These are phyloP conservation scores for Sporothrix dimorphospora DNA, from an alignment of 2,329 filamentous ascomycete species.

Conservation along the genomic window DNA sequence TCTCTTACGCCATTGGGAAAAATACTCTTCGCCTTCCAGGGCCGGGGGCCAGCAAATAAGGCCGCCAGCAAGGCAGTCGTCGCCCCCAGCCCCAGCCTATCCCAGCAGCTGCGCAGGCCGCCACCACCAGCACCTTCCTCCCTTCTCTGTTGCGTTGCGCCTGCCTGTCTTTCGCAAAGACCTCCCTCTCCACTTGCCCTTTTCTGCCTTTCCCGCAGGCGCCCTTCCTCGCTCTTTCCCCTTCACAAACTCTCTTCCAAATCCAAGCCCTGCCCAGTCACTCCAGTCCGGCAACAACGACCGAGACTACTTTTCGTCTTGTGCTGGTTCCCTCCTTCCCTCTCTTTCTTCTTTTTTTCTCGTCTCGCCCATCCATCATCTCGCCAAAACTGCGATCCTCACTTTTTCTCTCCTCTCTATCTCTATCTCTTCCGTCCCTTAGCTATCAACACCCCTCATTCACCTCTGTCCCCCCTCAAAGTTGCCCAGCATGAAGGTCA, in stretches of 20 bases:
- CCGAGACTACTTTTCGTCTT: constrained; percentile 5
- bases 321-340: constrained; percentile 1
- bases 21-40: constrained; percentile 20
- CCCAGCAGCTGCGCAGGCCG: background rate
- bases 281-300: constrained; percentile 3
- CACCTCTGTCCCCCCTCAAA: background rate
- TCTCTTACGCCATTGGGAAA: constrained; percentile 22
- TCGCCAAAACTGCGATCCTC: constrained; percentile 2
- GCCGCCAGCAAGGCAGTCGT: background rate
- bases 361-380: background rate
- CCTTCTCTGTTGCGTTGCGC: constrained; percentile 12
- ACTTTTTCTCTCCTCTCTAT: constrained; percentile 7
- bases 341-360: background rate
- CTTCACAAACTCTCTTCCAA: background rate
- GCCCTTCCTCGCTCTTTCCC: constrained; percentile 5
- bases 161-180: background rate
- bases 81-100: background rate
- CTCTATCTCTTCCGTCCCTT: background rate
- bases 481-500: constrained; percentile 66
- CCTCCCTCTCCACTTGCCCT: constrained; percentile 17
- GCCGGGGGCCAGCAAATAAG: background rate
- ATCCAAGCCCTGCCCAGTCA: background rate
- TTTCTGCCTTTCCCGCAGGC: constrained; percentile 11
- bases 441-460: constrained; percentile 20
- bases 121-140: background rate